phyloP scores from a whole-genome alignment of 2,329 filamentous ascomycete species.

The Calonectria pseudoreteaudii region DNA sequence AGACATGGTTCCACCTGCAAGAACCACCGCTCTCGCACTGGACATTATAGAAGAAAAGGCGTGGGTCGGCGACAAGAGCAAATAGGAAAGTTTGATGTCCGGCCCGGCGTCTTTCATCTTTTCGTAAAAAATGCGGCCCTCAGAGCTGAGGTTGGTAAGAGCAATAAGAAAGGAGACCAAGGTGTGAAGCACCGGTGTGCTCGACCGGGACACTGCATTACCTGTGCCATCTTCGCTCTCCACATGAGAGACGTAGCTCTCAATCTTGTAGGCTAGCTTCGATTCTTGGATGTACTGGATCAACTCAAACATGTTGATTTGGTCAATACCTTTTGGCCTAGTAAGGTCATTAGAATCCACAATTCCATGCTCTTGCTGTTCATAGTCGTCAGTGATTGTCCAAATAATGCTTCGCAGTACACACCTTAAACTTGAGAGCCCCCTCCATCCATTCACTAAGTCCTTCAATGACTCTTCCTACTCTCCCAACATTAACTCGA shows the following conservation, averaged over 20 bases:
- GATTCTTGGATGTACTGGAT: conserved; percentile 90
- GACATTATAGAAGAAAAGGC: conserved; percentile 91
- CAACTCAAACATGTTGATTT: conserved; percentile 93
- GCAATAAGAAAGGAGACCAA: conserved; percentile 77
- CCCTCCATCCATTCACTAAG: conserved; percentile 76
- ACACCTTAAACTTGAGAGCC: conserved; percentile 62
- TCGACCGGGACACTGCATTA: conserved; percentile 39
- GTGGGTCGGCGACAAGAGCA: conserved; percentile 90
- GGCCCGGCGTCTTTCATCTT: conserved; percentile 51
- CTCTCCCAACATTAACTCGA: conserved; percentile 88
- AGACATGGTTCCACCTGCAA: conserved; percentile 98
- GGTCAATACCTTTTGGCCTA: conserved; percentile 87
- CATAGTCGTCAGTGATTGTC: background rate
- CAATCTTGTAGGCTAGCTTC: conserved; percentile 93
- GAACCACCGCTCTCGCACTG: conserved; percentile 85
- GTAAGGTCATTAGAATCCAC: conserved; percentile 80
- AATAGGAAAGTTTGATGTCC: conserved; percentile 79
- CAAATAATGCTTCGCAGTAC: conserved; percentile 4
- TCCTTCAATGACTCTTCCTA: conserved; percentile 85
- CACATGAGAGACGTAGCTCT: conserved; percentile 81
- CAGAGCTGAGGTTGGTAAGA: conserved; percentile 85
- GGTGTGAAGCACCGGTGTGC: conserved; percentile 65
- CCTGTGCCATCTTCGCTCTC: conserved; percentile 58
- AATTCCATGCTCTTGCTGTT: conserved; percentile 68
- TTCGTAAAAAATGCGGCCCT: conserved; percentile 75